Percentiles rank a stretch among this genome's conserved stretches.
Evolutionary conservation across 108 stramenopile genomes (phyloP).

Genomic region (Epithemia pelagica): DNA sequence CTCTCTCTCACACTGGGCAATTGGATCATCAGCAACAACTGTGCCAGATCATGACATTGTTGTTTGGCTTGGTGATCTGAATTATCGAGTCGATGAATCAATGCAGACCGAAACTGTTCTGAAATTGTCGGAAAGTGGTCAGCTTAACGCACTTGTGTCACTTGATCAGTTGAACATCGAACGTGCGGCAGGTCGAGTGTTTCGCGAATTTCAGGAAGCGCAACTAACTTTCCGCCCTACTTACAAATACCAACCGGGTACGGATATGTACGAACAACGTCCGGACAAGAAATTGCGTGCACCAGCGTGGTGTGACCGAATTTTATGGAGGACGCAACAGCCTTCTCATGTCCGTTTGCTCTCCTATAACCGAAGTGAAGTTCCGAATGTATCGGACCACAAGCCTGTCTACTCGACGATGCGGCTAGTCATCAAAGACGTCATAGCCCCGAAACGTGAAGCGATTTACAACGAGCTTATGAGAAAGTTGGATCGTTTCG

Average conservation of each 20-base stretch:
- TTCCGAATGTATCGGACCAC: slow-evolving; percentile 90
- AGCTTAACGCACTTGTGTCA: slow-evolving; percentile 61
- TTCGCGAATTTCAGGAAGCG: slow-evolving; percentile 92
- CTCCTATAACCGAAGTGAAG: slow-evolving; percentile 77
- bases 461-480: slow-evolving; percentile 78
- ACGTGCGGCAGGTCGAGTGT: slow-evolving; percentile 83
- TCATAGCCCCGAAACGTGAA: slow-evolving; percentile 54
- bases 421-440: slow-evolving; percentile 72
- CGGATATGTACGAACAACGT: slow-evolving; percentile 87
- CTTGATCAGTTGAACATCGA: slow-evolving; percentile 97
- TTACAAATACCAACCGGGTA: slow-evolving; percentile 98
- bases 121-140: slow-evolving; percentile 43
- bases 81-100: slow-evolving; percentile 92
- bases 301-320: slow-evolving; percentile 99
- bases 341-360: slow-evolving; percentile 72
- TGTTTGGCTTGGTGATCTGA: slow-evolving; percentile 97
- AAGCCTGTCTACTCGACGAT: slow-evolving; percentile 94
- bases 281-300: slow-evolving; percentile 98
- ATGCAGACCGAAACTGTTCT: slow-evolving; percentile 82
- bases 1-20: slow-evolving; percentile 69
- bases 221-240: slow-evolving; percentile 85
- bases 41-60: slow-evolving; percentile 88
- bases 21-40: slow-evolving; percentile 52
- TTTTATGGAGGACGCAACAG: slow-evolving; percentile 91
- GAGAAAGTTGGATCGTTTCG: slow-evolving; percentile 65